phyloP scores from a whole-genome alignment of 257 asterid species.

The Mitragyna speciosa region DNA sequence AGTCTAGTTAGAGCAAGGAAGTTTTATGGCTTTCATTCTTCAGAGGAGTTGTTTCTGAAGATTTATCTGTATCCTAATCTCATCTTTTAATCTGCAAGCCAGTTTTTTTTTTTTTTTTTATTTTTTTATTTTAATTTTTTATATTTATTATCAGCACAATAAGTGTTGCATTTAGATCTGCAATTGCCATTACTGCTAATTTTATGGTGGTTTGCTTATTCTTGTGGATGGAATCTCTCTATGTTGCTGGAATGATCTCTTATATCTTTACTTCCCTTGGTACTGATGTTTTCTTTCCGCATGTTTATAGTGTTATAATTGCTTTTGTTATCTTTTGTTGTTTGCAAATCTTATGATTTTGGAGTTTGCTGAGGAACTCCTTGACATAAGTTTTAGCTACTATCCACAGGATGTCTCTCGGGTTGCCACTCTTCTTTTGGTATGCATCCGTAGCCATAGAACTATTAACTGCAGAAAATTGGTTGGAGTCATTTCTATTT shows the following conservation, averaged over 20 bases:
- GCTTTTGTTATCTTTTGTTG: background rate
- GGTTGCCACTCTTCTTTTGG: conserved; percentile 88
- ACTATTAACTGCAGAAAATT: conserved; percentile 12
- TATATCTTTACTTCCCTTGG: background rate
- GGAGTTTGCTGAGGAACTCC: conserved; percentile 35
- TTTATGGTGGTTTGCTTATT: background rate
- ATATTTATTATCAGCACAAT: background rate
- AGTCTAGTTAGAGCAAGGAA: conserved; percentile 77
- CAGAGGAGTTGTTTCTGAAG: conserved; percentile 89
- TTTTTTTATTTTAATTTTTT: background rate
- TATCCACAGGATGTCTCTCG: conserved; percentile 89
- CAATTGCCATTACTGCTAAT: background rate
- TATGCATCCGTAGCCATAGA: conserved; percentile 28
- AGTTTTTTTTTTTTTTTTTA: no score
- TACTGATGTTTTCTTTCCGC: background rate
- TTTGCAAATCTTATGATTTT: background rate
- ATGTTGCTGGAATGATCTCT: background rate
- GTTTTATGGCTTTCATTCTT: conserved; percentile 88
- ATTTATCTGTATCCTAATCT: conserved; percentile 82
- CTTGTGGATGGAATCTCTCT: background rate
- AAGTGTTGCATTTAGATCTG: background rate
- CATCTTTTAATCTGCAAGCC: background rate
- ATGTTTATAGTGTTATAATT: background rate
- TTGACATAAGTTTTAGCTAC: conserved; percentile 73
- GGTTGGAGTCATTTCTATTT: conserved; percentile 13